phyloP scores from a whole-genome alignment of 495 filamentous ascomycete genomes.

The Endocarpon pusillum region DNA sequence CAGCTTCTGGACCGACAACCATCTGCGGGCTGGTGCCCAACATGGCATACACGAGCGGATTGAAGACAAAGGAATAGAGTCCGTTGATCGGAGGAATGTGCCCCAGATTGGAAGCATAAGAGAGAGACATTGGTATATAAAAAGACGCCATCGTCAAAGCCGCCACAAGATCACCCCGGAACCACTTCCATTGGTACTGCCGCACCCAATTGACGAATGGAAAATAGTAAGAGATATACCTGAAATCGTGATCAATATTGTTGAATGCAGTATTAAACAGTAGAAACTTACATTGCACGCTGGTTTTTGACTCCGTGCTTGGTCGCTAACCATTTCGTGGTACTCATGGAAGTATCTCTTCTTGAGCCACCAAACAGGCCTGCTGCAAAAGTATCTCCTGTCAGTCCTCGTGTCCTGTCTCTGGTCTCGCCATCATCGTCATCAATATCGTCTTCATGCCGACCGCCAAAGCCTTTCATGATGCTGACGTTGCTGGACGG shows the following conservation, averaged over 20 bases:
- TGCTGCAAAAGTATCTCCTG: conserved; percentile 23
- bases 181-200: conserved; percentile 64
- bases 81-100: conserved; percentile 89
- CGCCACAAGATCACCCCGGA: conserved; percentile 75
- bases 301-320: conserved; percentile 40
- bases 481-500: conserved; percentile 21
- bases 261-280: conserved; percentile 1
- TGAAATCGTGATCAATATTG: conserved; percentile 21
- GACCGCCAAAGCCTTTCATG: conserved; percentile 13
- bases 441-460: conserved; percentile 2
- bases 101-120: conserved; percentile 80
- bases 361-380: conserved; percentile 19
- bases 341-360: conserved; percentile 25
- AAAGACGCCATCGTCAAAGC: conserved; percentile 85
- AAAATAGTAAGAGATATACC: conserved; percentile 87
- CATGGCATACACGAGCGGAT: conserved; percentile 77
- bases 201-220: conserved; percentile 77
- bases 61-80: conserved; percentile 87
- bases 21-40: conserved; percentile 82
- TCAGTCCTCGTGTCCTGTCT: conserved; percentile 9
- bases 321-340: conserved; percentile 43
- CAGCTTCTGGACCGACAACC: conserved; percentile 91
- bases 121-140: conserved; percentile 95
- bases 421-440: conserved; percentile 1
- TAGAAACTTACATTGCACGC: conserved; percentile 33